Percentiles rank a stretch among this genome's conserved stretches.
Conservation (phyloP, 179 eudicot species). For the Actinidia chinensis region DNA sequence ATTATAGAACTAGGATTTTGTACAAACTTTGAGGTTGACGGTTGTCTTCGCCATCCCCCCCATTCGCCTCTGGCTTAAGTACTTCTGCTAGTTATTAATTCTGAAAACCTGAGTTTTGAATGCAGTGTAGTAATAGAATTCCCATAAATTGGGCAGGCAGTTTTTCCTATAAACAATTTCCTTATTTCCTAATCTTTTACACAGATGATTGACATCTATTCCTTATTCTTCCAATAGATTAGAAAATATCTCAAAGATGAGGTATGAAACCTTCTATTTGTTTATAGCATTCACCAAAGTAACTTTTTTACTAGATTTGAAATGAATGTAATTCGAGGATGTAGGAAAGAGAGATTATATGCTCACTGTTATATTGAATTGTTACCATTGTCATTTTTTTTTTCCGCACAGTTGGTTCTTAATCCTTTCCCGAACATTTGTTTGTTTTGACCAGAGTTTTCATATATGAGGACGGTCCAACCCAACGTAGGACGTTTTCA, state of each 20-base stretch:
- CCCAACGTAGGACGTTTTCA: constrained; percentile 88
- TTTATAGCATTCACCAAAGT: not conserved
- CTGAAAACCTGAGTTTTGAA: too few species aligned
- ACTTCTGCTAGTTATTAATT: too few species aligned
- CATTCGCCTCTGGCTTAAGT: too few species aligned
- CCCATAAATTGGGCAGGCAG: too few species aligned
- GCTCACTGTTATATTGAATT: not conserved
- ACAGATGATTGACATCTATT: not conserved
- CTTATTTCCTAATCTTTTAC: too few species aligned
- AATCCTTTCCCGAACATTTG: not conserved
- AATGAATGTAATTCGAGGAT: not conserved
- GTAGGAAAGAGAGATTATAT: not conserved
- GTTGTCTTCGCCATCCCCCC: too few species aligned
- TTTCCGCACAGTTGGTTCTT: not conserved
- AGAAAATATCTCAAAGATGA: not conserved
- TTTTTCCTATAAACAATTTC: too few species aligned
- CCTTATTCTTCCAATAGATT: not conserved
- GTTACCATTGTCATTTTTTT: not conserved
- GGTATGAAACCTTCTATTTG: not conserved
- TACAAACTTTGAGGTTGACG: too few species aligned
- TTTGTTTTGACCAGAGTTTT: constrained; percentile 53
- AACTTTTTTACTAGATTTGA: not conserved
- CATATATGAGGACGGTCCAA: constrained; percentile 77
- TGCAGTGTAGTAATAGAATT: too few species aligned
- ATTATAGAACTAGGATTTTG: too few species aligned